These are phyloP conservation scores for Globisporangium okanoganense DNA, from an alignment of 352 stramenopile species.

Conservation along the genomic window DNA sequence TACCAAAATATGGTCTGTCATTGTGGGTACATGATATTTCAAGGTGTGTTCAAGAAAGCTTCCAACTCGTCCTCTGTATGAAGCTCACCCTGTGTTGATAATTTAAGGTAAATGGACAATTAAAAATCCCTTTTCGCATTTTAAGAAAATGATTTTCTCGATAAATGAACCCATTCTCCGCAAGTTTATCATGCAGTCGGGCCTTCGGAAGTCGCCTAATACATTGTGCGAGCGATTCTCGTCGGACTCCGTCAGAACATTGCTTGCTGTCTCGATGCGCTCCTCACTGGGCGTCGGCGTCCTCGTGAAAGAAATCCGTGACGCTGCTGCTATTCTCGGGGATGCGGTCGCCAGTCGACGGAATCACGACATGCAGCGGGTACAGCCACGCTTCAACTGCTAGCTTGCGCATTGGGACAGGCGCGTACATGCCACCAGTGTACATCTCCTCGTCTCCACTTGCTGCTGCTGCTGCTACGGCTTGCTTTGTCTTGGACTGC, in stretches of 20 bases:
- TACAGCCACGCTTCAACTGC: constrained; percentile 72
- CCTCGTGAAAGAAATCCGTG: constrained; percentile 45
- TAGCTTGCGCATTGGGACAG: constrained; percentile 48
- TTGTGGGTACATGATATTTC: neutral
- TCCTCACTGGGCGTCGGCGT: neutral
- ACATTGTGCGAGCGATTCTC: too few relatives aligned
- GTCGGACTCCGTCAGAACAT: neutral
- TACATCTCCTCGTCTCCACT: constrained; percentile 19
- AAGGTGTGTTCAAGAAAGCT: neutral
- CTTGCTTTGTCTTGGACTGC: constrained; percentile 4
- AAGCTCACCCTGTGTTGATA: neutral
- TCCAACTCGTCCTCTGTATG: too few relatives aligned
- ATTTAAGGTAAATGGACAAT: neutral
- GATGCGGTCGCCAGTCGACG: constrained; percentile 50
- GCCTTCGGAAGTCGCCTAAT: too few relatives aligned
- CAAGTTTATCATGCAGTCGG: too few relatives aligned
- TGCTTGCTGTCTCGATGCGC: neutral
- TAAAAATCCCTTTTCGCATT: too few relatives aligned
- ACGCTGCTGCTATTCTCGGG: constrained; percentile 31
- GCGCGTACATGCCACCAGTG: constrained; percentile 32
- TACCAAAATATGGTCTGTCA: neutral
- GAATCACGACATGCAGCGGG: constrained; percentile 56
- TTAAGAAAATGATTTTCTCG: too few relatives aligned
- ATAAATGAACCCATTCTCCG: constrained; percentile 1
- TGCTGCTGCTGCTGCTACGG: constrained; percentile 6